Evolutionary conservation across 495 filamentous ascomycete genomes (phyloP).

Genomic region (Elasticomyces elasticus): DNA sequence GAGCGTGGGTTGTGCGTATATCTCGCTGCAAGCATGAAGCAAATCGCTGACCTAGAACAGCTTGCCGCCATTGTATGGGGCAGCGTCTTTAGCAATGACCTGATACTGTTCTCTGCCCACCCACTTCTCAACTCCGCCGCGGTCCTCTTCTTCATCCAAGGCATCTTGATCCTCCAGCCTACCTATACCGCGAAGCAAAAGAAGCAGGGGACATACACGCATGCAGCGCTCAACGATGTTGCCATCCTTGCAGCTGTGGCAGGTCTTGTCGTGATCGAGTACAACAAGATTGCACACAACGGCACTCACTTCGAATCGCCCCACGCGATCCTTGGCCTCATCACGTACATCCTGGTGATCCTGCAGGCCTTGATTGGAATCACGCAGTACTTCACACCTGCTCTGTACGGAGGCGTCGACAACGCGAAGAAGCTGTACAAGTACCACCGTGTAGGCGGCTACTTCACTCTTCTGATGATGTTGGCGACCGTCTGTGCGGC

Average conservation of each 20-base stretch:
- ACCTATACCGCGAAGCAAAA: slow-evolving; percentile 71
- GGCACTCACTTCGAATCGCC: slow-evolving; percentile 60
- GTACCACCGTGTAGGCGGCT: slow-evolving; percentile 76
- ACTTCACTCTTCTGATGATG: slow-evolving; percentile 57
- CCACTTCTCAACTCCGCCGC: slow-evolving; percentile 75
- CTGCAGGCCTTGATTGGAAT: slow-evolving; percentile 70
- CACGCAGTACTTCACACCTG: slow-evolving; percentile 63
- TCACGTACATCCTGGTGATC: slow-evolving; percentile 60
- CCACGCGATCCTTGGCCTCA: slow-evolving; percentile 70
- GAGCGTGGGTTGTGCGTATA: slow-evolving; percentile 51
- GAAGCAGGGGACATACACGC: slow-evolving; percentile 54
- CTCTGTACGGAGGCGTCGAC: slow-evolving; percentile 63
- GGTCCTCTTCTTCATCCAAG: slow-evolving; percentile 63
- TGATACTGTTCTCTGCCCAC: slow-evolving; percentile 74
- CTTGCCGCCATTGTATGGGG: slow-evolving; percentile 65
- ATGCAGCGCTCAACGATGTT: slow-evolving; percentile 56
- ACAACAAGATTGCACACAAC: slow-evolving; percentile 60
- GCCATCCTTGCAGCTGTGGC: slow-evolving; percentile 51
- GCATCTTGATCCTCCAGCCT: slow-evolving; percentile 77
- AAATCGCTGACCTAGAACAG: slow-evolving; percentile 33
- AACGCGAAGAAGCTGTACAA: slow-evolving; percentile 78
- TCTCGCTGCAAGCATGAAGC: not conserved
- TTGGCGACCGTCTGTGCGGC: slow-evolving; percentile 66
- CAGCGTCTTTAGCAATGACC: slow-evolving; percentile 52
- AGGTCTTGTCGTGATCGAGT: slow-evolving; percentile 68